Percentiles rank a stretch among this genome's conserved stretches.
Evolutionary conservation across 495 filamentous ascomycete species (phyloP).

Genomic region (Aspergillus carlsbadensis): DNA sequence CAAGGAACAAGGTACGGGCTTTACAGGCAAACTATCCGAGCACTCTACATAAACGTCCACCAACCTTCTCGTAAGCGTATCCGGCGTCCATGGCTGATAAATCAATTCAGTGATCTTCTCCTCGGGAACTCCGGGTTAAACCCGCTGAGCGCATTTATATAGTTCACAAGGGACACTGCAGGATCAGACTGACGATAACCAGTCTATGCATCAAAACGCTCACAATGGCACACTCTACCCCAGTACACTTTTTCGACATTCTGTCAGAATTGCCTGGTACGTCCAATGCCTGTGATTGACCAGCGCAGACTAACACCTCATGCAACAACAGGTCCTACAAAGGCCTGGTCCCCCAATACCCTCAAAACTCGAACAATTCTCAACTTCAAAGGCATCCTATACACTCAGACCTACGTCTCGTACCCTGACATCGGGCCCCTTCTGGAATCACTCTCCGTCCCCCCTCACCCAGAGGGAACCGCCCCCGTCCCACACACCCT

Average conservation of each 20-base stretch:
- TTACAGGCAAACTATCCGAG: not conserved
- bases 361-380: conserved; percentile 36
- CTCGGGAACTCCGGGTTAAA: too few species aligned
- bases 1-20: not conserved
- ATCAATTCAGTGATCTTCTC: too few species aligned
- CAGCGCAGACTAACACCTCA: conserved; percentile 1
- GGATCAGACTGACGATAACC: not conserved
- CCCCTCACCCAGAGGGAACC: conserved; percentile 20
- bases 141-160: too few species aligned
- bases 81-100: too few species aligned
- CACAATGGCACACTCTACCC: conserved; percentile 28
- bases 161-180: too few species aligned
- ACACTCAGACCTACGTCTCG: conserved; percentile 42
- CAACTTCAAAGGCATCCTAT: conserved; percentile 43
- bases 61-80: not conserved
- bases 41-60: not conserved
- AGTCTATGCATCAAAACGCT: not conserved
- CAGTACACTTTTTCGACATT: conserved; percentile 44
- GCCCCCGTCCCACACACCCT: conserved; percentile 31
- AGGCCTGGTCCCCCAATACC: conserved; percentile 45
- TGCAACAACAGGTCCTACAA: conserved; percentile 21
- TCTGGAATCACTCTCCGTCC: conserved; percentile 24
- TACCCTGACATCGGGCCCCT: conserved; percentile 43
- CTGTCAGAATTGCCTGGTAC: conserved; percentile 33
- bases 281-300: not conserved